These are phyloP conservation scores for Thalia dealbata DNA, from an alignment of 176 grass and related monocot species.

Conservation along the genomic window DNA sequence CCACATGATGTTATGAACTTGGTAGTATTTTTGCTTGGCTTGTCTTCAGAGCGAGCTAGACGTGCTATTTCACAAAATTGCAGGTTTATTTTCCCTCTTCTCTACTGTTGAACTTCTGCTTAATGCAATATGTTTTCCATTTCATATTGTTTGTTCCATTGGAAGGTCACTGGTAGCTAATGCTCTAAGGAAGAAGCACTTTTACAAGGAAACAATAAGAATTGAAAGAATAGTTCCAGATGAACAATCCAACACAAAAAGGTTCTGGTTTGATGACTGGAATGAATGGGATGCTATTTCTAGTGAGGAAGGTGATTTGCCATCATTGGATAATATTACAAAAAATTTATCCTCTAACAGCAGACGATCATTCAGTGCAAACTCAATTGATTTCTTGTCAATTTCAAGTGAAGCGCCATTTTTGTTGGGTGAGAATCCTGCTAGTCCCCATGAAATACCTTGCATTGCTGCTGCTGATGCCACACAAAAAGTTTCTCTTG, in stretches of 20 bases:
- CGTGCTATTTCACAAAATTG: constrained; percentile 55
- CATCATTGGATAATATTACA: constrained; percentile 30
- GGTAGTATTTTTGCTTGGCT: constrained; percentile 49
- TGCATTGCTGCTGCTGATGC: not conserved
- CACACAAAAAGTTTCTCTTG: not conserved
- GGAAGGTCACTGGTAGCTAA: constrained; percentile 46
- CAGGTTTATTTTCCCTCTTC: constrained; percentile 31
- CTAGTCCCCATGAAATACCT: not conserved
- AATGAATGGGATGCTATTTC: constrained; percentile 51
- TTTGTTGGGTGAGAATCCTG: constrained; percentile 11
- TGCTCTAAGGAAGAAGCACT: constrained; percentile 75
- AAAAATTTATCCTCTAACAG: constrained; percentile 26
- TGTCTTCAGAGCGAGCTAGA: constrained; percentile 67
- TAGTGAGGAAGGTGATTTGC: constrained; percentile 39
- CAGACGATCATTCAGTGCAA: constrained; percentile 18
- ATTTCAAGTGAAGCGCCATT: constrained; percentile 17
- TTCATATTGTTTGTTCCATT: constrained; percentile 8
- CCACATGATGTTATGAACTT: constrained; percentile 73
- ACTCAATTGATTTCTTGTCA: constrained; percentile 28
- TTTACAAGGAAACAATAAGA: constrained; percentile 79
- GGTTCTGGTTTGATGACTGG: constrained; percentile 41
- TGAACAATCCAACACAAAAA: constrained; percentile 28
- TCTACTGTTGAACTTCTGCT: not conserved
- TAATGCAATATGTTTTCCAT: constrained; percentile 13
- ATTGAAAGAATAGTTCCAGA: constrained; percentile 49